Evolutionary conservation across 225 moss, liverwort and hornwort species (phyloP).

Genomic region (Polytrichum commune): DNA sequence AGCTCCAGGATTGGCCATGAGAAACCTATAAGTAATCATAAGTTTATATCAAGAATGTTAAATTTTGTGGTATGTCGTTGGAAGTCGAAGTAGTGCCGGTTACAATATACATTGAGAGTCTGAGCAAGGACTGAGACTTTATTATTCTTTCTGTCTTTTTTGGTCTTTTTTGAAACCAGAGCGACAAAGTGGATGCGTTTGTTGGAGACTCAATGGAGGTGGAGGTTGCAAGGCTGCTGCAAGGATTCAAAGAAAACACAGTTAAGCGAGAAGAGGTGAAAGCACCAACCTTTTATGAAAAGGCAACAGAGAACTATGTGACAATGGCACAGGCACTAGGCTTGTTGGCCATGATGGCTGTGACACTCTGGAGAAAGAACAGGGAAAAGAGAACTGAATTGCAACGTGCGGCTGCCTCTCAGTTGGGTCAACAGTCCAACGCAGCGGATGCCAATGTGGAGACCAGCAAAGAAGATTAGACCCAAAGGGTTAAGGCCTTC

Average conservation of each 20-base stretch:
- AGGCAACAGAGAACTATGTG: conserved; percentile 50
- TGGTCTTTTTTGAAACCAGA: conserved; percentile 23
- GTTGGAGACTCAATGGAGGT: conserved; percentile 47
- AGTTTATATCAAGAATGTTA: too few relatives aligned
- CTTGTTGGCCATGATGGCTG: conserved; percentile 32
- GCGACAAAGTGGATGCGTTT: conserved; percentile 60
- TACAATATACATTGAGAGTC: too few relatives aligned
- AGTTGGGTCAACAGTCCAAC: conserved; percentile 12
- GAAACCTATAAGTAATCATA: too few relatives aligned
- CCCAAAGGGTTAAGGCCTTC: background rate
- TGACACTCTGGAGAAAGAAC: conserved; percentile 52
- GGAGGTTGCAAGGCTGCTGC: conserved; percentile 54
- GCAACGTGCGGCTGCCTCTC: conserved; percentile 19
- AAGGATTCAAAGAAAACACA: conserved; percentile 52
- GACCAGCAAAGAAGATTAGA: conserved; percentile 37
- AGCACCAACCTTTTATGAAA: conserved; percentile 61
- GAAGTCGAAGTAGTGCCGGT: too few relatives aligned
- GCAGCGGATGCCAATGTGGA: conserved; percentile 19
- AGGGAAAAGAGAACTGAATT: conserved; percentile 31
- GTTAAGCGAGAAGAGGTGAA: conserved; percentile 50
- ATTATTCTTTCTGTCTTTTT: background rate
- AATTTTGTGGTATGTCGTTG: too few relatives aligned
- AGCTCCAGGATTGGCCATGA: too few relatives aligned
- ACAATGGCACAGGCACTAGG: conserved; percentile 39
- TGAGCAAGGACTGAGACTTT: background rate